Conservation (phyloP, 345 rosid genomes). For the Linum lewisii region DNA sequence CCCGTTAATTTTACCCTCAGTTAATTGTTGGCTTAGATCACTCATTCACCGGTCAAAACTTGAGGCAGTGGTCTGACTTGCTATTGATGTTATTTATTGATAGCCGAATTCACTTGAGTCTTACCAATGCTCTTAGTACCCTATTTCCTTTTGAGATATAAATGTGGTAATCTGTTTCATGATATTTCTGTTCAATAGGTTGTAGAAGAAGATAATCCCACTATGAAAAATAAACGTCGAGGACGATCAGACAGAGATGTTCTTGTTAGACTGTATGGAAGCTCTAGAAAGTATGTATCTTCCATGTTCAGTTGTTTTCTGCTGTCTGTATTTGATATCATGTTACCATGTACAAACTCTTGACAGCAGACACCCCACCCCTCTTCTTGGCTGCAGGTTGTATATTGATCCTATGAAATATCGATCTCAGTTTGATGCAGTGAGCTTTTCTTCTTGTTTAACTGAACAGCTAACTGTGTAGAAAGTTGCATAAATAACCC, state of each 20-base stretch:
- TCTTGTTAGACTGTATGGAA: constrained; percentile 48
- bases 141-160: background rate
- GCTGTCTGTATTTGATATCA: background rate
- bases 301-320: constrained; percentile 1
- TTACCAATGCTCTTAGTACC: background rate
- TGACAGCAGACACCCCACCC: background rate
- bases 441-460: constrained; percentile 16
- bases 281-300: constrained; percentile 37
- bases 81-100: no score
- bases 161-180: no score
- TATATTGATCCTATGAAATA: constrained; percentile 32
- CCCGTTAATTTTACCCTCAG: no score
- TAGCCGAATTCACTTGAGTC: background rate
- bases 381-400: constrained; percentile 24
- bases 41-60: no score
- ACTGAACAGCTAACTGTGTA: no score
- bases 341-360: no score
- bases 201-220: constrained; percentile 27
- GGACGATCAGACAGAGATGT: constrained; percentile 17
- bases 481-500: no score
- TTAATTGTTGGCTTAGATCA: no score
- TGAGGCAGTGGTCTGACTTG: no score
- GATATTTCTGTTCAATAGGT: constrained; percentile 20
- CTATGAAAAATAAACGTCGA: constrained; percentile 22
- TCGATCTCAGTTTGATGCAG: constrained; percentile 31